Evolutionary conservation across 345 rosid genomes (phyloP).

Genomic region (Firmiana major): DNA sequence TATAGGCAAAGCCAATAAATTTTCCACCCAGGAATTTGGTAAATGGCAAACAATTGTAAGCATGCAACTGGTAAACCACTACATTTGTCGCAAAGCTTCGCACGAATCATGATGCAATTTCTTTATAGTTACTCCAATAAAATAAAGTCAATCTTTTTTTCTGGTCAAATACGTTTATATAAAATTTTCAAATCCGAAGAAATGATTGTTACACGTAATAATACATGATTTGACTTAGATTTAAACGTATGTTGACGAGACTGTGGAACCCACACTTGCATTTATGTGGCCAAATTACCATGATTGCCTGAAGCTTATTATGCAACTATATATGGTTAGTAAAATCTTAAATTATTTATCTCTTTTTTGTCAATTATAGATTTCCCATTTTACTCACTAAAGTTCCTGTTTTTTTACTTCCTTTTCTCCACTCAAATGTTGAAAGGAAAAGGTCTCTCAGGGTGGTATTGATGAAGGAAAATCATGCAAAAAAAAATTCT

Average conservation of each 20-base stretch:
- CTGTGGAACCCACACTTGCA: not conserved
- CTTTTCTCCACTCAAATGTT: not conserved
- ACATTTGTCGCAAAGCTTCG: no score
- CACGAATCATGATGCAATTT: no score
- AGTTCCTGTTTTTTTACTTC: not conserved
- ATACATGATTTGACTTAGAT: not conserved
- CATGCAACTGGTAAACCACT: no score
- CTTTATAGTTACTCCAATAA: no score
- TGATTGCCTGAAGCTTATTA: not conserved
- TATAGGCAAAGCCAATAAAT: no score
- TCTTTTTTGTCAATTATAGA: not conserved
- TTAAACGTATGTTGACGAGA: not conserved
- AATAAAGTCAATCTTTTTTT: no score
- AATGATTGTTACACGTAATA: not conserved
- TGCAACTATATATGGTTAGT: not conserved
- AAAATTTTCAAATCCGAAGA: not conserved
- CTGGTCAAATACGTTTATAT: no score
- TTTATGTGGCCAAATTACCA: not conserved
- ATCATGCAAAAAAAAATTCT: not conserved
- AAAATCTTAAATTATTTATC: not conserved
- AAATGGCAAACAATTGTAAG: no score
- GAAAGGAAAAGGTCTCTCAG: not conserved
- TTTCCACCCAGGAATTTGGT: no score
- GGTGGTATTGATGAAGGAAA: not conserved
- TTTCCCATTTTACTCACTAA: not conserved